Conservation (phyloP, 2,329 filamentous ascomycete species). For the Septoria linicola region DNA sequence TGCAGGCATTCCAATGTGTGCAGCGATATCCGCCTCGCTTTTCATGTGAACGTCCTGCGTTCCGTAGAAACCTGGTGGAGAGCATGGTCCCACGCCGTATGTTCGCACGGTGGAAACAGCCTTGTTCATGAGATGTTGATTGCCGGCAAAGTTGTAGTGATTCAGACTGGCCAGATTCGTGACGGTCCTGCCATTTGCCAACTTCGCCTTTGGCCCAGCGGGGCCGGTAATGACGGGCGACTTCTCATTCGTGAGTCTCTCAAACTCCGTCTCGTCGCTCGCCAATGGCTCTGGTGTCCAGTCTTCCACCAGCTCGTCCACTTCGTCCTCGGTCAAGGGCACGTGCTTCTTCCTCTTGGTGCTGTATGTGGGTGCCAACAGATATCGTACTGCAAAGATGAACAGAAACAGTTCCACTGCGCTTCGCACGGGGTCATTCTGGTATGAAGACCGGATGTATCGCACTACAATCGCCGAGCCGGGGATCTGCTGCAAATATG, state of each 20-base stretch:
- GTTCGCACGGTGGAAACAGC: conserved; percentile 90
- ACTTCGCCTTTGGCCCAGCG: conserved; percentile 84
- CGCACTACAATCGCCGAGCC: conserved; percentile 91
- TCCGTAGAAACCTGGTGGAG: conserved; percentile 95
- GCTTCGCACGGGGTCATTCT: conserved; percentile 91
- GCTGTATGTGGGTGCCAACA: conserved; percentile 87
- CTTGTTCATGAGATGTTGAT: conserved; percentile 90
- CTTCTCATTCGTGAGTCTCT: conserved; percentile 80
- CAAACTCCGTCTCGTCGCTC: conserved; percentile 66
- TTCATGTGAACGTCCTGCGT: conserved; percentile 98
- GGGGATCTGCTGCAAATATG: conserved; percentile 79
- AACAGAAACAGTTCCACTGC: conserved; percentile 91
- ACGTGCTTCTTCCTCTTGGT: conserved; percentile 89
- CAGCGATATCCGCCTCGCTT: conserved; percentile 88
- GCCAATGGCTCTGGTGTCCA: conserved; percentile 95
- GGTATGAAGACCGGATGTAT: conserved; percentile 96
- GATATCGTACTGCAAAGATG: conserved; percentile 91
- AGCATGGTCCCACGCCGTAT: conserved; percentile 95
- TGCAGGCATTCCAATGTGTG: conserved; percentile 80
- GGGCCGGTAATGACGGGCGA: conserved; percentile 84
- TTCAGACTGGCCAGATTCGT: conserved; percentile 94
- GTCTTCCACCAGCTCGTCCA: conserved; percentile 93
- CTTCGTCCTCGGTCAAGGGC: conserved; percentile 88
- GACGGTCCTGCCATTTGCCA: conserved; percentile 74
- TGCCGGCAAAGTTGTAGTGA: conserved; percentile 94